Percentiles rank a stretch among this genome's conserved stretches.
These are phyloP conservation scores for Maudiozyma barnettii DNA, from an alignment of 805 yeast genomes.

Conservation along the genomic window DNA sequence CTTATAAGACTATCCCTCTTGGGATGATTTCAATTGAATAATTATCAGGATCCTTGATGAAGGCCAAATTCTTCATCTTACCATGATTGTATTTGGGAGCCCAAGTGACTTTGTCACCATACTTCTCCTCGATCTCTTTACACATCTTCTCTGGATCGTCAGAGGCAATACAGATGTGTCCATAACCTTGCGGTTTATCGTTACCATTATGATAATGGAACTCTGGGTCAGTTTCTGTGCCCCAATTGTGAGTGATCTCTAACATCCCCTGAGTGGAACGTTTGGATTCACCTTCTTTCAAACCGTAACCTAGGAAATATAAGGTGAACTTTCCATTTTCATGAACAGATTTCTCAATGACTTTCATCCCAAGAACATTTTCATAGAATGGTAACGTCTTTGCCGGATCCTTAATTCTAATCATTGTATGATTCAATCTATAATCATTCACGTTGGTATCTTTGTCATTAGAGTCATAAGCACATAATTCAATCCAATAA, in stretches of 20 bases:
- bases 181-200: conserved; percentile 70
- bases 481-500: conserved; percentile 90
- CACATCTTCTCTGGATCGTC: conserved; percentile 44
- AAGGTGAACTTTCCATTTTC: conserved; percentile 71
- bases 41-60: conserved; percentile 83
- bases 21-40: conserved; percentile 71
- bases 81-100: conserved; percentile 48
- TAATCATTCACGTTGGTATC: conserved; percentile 16
- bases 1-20: conserved; percentile 2
- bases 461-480: conserved; percentile 51
- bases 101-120: conserved; percentile 51
- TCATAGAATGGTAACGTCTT: conserved; percentile 70
- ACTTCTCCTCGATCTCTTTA: conserved; percentile 35
- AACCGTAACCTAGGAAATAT: conserved; percentile 71
- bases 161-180: conserved; percentile 71
- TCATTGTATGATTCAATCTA: conserved; percentile 79
- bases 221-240: conserved; percentile 71
- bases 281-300: conserved; percentile 32
- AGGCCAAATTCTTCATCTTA: conserved; percentile 52
- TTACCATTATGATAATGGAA: conserved; percentile 82
- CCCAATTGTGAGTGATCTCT: conserved; percentile 93
- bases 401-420: conserved; percentile 78
- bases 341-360: conserved; percentile 47
- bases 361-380: conserved; percentile 71
- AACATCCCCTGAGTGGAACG: conserved; percentile 55